phyloP scores from a whole-genome alignment of 305 asterid species.

The Fraxinus ornus region DNA sequence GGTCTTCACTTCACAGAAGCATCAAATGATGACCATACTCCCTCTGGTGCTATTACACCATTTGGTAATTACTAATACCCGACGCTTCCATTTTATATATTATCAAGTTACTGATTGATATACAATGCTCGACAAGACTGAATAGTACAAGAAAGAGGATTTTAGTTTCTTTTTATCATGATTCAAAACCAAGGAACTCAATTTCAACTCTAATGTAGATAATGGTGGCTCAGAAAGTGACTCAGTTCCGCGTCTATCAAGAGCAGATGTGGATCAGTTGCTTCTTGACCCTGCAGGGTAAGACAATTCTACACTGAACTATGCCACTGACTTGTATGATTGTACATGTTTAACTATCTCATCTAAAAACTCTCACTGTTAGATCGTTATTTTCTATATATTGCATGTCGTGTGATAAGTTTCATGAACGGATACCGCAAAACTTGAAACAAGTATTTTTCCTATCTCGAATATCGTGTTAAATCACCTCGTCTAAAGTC shows the following conservation, averaged over 20 bases:
- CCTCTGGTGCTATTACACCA: constrained; percentile 48
- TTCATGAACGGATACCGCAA: neutral
- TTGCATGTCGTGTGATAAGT: neutral
- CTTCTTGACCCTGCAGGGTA: constrained; percentile 70
- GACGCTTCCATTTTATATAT: neutral
- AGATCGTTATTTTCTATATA: neutral
- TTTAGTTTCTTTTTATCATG: neutral
- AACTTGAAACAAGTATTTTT: neutral
- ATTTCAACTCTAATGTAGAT: constrained; percentile 30
- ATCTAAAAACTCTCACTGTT: neutral
- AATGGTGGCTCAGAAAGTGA: constrained; percentile 55
- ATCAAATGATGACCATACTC: constrained; percentile 43
- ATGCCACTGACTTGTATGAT: neutral
- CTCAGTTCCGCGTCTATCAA: constrained; percentile 55
- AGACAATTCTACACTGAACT: constrained; percentile 16
- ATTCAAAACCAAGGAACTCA: neutral
- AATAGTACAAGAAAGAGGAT: neutral
- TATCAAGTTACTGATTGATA: neutral
- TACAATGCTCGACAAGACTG: neutral
- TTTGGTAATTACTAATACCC: constrained; percentile 40
- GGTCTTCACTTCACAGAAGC: constrained; percentile 83
- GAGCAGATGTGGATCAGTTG: constrained; percentile 68
- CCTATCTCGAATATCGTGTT: neutral
- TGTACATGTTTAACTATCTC: neutral
- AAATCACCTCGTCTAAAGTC: neutral